A percentile compares a stretch with the other conserved stretches of the same genome.
These are phyloP conservation scores for Coriolopsis trogii DNA, from an alignment of 1,284 basidiomycete genomes.

Conservation along the genomic window DNA sequence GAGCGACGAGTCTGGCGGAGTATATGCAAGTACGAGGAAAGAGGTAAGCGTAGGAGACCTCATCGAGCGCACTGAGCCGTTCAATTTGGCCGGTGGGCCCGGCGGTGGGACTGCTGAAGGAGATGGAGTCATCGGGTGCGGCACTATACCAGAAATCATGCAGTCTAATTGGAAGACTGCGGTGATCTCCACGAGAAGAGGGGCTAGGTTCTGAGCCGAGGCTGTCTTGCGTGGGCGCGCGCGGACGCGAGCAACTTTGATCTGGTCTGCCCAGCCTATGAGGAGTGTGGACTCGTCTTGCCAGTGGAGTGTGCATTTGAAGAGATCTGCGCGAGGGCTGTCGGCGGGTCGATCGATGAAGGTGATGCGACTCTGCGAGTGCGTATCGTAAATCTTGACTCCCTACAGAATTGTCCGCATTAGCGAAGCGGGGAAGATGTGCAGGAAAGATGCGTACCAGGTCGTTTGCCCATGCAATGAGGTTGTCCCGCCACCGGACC, in stretches of 20 bases:
- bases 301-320: slow-evolving; percentile 92
- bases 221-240: slow-evolving; percentile 54
- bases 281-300: slow-evolving; percentile 90
- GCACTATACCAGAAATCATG: slow-evolving; percentile 91
- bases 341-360: slow-evolving; percentile 84
- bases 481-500: slow-evolving; percentile 80
- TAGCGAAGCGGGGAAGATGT: neutral
- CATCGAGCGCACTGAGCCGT: slow-evolving; percentile 22
- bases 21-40: slow-evolving; percentile 87
- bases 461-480: slow-evolving; percentile 98
- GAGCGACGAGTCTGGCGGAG: slow-evolving; percentile 66
- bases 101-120: slow-evolving; percentile 20
- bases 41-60: slow-evolving; percentile 52
- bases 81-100: slow-evolving; percentile 27
- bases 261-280: slow-evolving; percentile 93
- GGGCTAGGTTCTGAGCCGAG: slow-evolving; percentile 48
- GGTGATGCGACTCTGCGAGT: slow-evolving; percentile 80
- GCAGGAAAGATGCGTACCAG: slow-evolving; percentile 49
- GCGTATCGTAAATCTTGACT: slow-evolving; percentile 91
- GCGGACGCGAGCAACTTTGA: slow-evolving; percentile 88
- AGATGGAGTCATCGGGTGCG: slow-evolving; percentile 58
- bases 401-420: slow-evolving; percentile 53
- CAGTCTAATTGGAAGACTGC: slow-evolving; percentile 94
- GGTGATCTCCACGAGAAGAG: slow-evolving; percentile 82
- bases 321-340: slow-evolving; percentile 89